Evolutionary conservation across 306 rosid species (phyloP).

Genomic region (Dryas octopetala): DNA sequence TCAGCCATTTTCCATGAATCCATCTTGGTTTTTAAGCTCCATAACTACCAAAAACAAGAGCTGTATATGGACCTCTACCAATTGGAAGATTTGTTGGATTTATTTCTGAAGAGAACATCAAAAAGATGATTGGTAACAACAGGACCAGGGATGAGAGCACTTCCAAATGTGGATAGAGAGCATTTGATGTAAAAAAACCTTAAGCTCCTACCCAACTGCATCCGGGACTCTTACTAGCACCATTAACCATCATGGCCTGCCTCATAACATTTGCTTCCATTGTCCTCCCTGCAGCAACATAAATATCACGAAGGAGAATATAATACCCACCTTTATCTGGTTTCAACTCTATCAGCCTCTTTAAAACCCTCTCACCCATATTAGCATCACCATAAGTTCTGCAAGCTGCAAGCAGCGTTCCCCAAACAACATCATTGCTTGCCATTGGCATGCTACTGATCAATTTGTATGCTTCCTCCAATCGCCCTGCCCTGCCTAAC

Average conservation of each 20-base stretch:
- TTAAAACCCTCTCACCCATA: slow-evolving; percentile 48
- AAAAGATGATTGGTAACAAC: background rate
- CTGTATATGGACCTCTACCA: background rate
- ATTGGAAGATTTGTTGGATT: background rate
- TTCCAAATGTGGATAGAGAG: no score
- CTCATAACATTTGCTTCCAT: slow-evolving; percentile 52
- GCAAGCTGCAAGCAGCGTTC: slow-evolving; percentile 61
- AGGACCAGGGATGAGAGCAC: background rate
- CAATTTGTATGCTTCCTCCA: slow-evolving; percentile 54
- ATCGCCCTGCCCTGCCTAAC: slow-evolving; percentile 61
- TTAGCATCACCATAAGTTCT: slow-evolving; percentile 50
- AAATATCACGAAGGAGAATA: slow-evolving; percentile 53
- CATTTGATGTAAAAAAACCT: slow-evolving; percentile 4
- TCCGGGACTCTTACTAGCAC: slow-evolving; percentile 52
- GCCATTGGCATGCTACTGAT: slow-evolving; percentile 42
- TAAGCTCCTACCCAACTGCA: slow-evolving; percentile 51
- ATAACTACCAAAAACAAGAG: background rate
- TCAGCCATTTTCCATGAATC: background rate
- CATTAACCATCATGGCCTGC: slow-evolving; percentile 38
- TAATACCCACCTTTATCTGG: slow-evolving; percentile 66
- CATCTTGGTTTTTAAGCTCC: background rate
- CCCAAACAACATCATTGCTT: slow-evolving; percentile 51
- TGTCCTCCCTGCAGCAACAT: slow-evolving; percentile 47
- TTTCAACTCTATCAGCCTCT: slow-evolving; percentile 46
- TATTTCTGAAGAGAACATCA: background rate